Base-by-base conservation (phyloP, 2,329 filamentous ascomycete genomes). In the Apiospora saccharicola region DNA sequence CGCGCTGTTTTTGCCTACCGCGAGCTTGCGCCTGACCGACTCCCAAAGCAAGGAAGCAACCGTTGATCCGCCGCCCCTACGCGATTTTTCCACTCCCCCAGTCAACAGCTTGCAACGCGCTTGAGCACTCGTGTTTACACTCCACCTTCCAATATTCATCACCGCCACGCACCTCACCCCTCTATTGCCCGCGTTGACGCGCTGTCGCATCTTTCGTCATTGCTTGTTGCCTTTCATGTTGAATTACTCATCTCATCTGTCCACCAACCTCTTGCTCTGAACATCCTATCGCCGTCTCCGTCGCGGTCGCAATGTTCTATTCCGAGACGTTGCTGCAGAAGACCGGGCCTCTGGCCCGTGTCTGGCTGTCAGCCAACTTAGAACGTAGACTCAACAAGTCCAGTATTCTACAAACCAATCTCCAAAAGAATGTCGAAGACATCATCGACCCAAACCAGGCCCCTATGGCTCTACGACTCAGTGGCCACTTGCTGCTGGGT, bases 371-470 rank as follows among this genome's bases (percentile, higher is more conserved):
- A 44, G 95, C 96, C 86, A 99, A 98, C 84, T 89, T 98, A 76
- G 96, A 98, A 89, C 95, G 96, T 87, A 99, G 98, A 86, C 91
- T 99, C 73, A 97, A 95, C 77, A 99, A 99, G 85, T 95, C 94
- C 75, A 95, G 98, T 80, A 96, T 98, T 77, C 83, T 99, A 75
- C 94, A 98, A 81, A 96, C 95, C 73, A 97, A 98, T 85, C 93
- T 99, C 77, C 93, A 96, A 79, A 94, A 95, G 85, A 98, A 95
- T 83, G 95, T 99, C 76, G 93, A 94, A 82, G 94, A 95, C 77
- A 99, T 99, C 82, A 96, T 98, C 76, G 94, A 94, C 73, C 94
- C 94, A 68, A 94, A 93, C 75, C 94, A 98, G 84, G 96, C 96
- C 57, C 96, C 96, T 43, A 96, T 99, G 90, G 96, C 96, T 43